Conservation (phyloP, 331 rosid genomes). For the Quercus tomentella region DNA sequence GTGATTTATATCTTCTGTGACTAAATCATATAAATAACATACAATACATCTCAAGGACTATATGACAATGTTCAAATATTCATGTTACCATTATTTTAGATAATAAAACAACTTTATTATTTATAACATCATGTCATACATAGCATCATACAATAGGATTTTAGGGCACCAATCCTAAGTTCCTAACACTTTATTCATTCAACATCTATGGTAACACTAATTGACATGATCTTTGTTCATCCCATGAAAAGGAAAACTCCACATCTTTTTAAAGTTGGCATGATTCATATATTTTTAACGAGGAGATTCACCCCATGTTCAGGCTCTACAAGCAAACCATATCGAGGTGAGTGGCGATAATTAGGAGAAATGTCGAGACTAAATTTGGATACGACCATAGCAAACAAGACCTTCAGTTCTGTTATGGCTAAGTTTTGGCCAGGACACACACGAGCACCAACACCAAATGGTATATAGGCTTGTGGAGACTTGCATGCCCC, state of each 20-base stretch:
- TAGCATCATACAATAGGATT: too few relatives aligned
- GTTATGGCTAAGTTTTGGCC: background rate
- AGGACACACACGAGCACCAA: background rate
- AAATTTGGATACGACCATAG: background rate
- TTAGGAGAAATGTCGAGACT: background rate
- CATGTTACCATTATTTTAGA: too few relatives aligned
- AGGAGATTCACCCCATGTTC: background rate
- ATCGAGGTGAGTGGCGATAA: background rate
- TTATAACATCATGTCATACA: too few relatives aligned
- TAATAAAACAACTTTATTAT: too few relatives aligned
- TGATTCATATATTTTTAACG: background rate
- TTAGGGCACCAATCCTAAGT: too few relatives aligned
- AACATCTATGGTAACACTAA: too few relatives aligned
- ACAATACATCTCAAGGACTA: too few relatives aligned
- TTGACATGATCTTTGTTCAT: background rate
- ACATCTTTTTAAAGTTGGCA: background rate
- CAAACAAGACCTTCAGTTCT: background rate
- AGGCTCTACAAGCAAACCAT: background rate
- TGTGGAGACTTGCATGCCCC: background rate
- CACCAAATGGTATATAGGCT: background rate
- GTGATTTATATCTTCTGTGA: too few relatives aligned
- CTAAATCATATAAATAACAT: too few relatives aligned
- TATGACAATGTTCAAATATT: too few relatives aligned
- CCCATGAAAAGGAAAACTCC: background rate
- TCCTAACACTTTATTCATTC: too few relatives aligned